Evolutionary conservation across 2,329 filamentous ascomycete genomes (phyloP), one percentile per base, ranked within the genome.

Genomic region (Aspergillus bombycis): DNA sequence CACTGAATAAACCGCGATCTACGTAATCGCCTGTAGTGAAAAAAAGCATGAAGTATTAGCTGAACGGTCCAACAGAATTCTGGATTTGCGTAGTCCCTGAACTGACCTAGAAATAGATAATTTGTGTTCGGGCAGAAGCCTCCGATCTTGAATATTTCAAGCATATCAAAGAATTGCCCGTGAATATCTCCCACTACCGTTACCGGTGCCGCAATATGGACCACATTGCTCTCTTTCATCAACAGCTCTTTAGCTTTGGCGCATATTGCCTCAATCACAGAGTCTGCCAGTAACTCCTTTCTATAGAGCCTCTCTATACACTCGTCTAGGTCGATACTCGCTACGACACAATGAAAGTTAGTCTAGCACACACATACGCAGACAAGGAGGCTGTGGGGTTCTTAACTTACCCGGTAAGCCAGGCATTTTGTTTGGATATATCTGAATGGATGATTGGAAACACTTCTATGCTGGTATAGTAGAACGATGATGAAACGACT

Each of bases 151-250:
- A 99, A 99, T 70, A 99, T 98, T 85, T 99, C 95, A 69, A 99
- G 95, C 82, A 99, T 88, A 79, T 99, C 95, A 80, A 94, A 98
- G 82, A 99, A 99, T 80, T 99, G 95, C 63, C 95, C 95, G 79
- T 99, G 95, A 70, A 99, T 99, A 78, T 99, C 95, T 69, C 95
- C 95, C 45, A 99, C 95, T 11, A 99, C 95, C 19, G 95, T 99
- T 63, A 99, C 93, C 2, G 95, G 95, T 36, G 95, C 94, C 72
- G 89, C 89, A 67, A 99, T 96, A 79, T 99, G 95, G 65, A 99
- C 95, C 67, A 99, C 95, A 81, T 99, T 99, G 86, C 94, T 98
- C 88, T 99, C 95, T 77, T 96, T 94, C 95, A 99, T 99, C 71
- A 99, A 86, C 71, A 99, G 85, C 83, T 99, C 95, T 78, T 99